phyloP scores from a whole-genome alignment of 2,329 filamentous ascomycete genomes.

The Pseudopyricularia javanii region DNA sequence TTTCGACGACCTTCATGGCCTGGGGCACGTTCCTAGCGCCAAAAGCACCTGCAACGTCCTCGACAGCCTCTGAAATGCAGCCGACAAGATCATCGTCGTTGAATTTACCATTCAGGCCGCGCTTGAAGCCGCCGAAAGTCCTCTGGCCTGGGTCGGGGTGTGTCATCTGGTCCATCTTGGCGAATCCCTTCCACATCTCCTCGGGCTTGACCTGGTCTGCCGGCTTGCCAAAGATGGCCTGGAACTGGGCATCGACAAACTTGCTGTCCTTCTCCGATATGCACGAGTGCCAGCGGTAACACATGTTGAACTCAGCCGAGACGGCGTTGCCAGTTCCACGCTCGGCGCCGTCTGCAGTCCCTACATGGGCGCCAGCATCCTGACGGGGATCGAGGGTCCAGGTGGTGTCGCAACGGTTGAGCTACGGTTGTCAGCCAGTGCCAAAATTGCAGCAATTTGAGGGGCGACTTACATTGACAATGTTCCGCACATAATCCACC shows the following conservation, averaged over 20 bases:
- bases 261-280: slow-evolving; percentile 64
- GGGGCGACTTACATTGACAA: slow-evolving; percentile 38
- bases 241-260: slow-evolving; percentile 65
- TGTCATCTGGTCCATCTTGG: slow-evolving; percentile 48
- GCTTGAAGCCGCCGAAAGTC: slow-evolving; percentile 52
- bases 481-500: slow-evolving; percentile 67
- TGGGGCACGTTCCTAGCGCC: slow-evolving; percentile 63
- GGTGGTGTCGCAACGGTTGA: slow-evolving; percentile 59
- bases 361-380: slow-evolving; percentile 45
- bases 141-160: slow-evolving; percentile 57
- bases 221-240: slow-evolving; percentile 48
- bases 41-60: slow-evolving; percentile 66
- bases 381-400: slow-evolving; percentile 73
- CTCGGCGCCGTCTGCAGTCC: slow-evolving; percentile 45
- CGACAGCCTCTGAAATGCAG: slow-evolving; percentile 55
- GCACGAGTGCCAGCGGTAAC: slow-evolving; percentile 78
- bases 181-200: slow-evolving; percentile 51
- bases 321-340: slow-evolving; percentile 71
- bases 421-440: slow-evolving; percentile 8
- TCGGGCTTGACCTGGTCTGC: slow-evolving; percentile 39
- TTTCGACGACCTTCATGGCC: slow-evolving; percentile 63
- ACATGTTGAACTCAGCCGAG: slow-evolving; percentile 79
- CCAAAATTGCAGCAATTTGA: not conserved
- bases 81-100: slow-evolving; percentile 65
- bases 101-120: slow-evolving; percentile 56